Conservation (phyloP, 371 early-diverging fungal genomes). For the Umbelopsis sp. region DNA sequence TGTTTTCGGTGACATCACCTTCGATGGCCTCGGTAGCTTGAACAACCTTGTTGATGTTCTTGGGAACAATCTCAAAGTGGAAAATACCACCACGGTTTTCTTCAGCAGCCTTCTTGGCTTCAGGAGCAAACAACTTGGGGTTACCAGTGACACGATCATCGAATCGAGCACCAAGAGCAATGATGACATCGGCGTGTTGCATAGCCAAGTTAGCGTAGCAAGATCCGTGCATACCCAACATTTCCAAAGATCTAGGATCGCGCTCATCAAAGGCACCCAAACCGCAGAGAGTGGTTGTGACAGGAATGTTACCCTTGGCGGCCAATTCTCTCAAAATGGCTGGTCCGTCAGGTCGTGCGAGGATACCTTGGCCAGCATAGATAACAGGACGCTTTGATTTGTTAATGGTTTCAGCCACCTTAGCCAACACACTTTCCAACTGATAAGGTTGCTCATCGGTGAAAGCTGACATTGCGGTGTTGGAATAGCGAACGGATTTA, state of each 20-base stretch:
- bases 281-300: constrained; percentile 93
- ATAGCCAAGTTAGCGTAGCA: constrained; percentile 97
- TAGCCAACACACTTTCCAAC: constrained; percentile 39
- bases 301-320: constrained; percentile 88
- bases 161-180: constrained; percentile 97
- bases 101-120: constrained; percentile 85
- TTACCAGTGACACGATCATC: constrained; percentile 98
- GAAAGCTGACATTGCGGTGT: constrained; percentile 51
- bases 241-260: constrained; percentile 89
- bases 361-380: constrained; percentile 93
- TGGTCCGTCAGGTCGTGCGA: constrained; percentile 84
- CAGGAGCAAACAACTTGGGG: constrained; percentile 87
- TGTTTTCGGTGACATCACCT: constrained; percentile 90
- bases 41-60: constrained; percentile 98
- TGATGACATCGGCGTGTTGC: constrained; percentile 93
- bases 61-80: constrained; percentile 98
- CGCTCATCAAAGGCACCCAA: constrained; percentile 92
- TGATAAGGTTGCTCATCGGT: constrained; percentile 43
- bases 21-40: constrained; percentile 89
- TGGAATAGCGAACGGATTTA: constrained; percentile 66
- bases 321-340: constrained; percentile 79
- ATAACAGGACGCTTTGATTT: constrained; percentile 90
- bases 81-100: constrained; percentile 94
- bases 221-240: constrained; percentile 98
- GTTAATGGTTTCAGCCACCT: constrained; percentile 86